A percentile compares a stretch with the other conserved stretches of the same genome.
These are phyloP conservation scores for Multifurca ochricompacta DNA, from an alignment of 768 basidiomycete genomes.

Conservation along the genomic window DNA sequence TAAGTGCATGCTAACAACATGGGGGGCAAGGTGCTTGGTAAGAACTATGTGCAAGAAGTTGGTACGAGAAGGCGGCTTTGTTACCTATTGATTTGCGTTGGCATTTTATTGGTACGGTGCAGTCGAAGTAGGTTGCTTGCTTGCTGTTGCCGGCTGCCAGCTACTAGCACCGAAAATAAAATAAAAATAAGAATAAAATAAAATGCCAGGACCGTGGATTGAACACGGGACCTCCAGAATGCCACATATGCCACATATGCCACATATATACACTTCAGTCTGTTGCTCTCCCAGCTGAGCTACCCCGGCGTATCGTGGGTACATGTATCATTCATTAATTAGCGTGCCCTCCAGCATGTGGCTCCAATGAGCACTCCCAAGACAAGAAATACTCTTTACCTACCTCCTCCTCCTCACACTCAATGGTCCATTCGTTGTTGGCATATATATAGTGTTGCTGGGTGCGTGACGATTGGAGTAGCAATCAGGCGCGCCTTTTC, in stretches of 20 bases:
- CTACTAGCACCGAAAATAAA: neutral
- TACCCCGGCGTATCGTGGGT: conserved; percentile 25
- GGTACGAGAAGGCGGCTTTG: conserved; percentile 65
- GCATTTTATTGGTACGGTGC: conserved; percentile 14
- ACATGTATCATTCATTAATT: no score
- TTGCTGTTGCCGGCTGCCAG: neutral
- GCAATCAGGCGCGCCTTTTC: no score
- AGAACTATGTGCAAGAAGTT: conserved; percentile 95
- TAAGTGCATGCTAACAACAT: conserved; percentile 72
- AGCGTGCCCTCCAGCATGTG: no score
- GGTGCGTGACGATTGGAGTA: no score
- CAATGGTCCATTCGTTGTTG: no score
- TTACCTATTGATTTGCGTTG: conserved; percentile 40
- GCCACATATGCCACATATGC: no score
- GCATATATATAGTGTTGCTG: no score
- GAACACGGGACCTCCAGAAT: conserved; percentile 74
- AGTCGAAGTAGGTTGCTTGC: conserved; percentile 14
- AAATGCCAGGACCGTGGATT: conserved; percentile 67
- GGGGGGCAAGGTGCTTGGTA: conserved; percentile 89
- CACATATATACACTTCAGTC: conserved; percentile 23
- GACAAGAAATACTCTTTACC: no score
- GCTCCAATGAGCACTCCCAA: neutral
- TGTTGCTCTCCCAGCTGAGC: conserved; percentile 30
- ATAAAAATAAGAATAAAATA: conserved; percentile 19
- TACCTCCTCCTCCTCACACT: no score